Conservation (phyloP, 495 filamentous ascomycete genomes). For the Rhypophila decipiens region DNA sequence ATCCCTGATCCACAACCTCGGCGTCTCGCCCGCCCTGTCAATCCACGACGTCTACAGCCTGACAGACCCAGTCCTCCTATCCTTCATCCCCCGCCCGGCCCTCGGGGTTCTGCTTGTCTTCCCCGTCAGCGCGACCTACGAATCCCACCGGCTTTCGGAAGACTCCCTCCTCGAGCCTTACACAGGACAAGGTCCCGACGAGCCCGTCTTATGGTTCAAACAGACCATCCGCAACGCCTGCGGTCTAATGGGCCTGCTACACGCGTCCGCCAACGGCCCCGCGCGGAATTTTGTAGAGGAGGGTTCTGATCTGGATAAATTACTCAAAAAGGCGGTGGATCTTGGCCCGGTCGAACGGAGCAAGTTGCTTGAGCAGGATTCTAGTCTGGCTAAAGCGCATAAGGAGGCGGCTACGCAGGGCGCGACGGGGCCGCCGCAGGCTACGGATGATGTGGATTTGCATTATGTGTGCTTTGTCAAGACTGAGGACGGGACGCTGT, state of each 20-base stretch:
- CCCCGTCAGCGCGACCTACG: constrained; percentile 66
- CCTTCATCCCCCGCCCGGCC: constrained; percentile 76
- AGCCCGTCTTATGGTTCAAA: constrained; percentile 73
- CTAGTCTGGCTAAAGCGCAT: constrained; percentile 66
- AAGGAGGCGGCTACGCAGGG: constrained; percentile 62
- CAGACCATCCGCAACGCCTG: constrained; percentile 84
- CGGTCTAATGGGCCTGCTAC: constrained; percentile 73
- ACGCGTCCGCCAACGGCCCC: constrained; percentile 57
- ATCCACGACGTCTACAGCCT: constrained; percentile 84
- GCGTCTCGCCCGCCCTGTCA: constrained; percentile 56
- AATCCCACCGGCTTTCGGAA: constrained; percentile 57
- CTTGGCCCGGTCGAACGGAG: constrained; percentile 54
- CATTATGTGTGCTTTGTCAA: constrained; percentile 88
- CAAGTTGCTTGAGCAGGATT: constrained; percentile 64
- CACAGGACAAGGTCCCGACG: constrained; percentile 28
- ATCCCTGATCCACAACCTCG: constrained; percentile 65
- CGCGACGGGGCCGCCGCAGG: constrained; percentile 64
- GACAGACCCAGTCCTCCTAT: constrained; percentile 68
- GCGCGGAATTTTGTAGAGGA: constrained; percentile 37
- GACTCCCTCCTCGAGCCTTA: constrained; percentile 49
- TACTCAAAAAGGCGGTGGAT: constrained; percentile 42
- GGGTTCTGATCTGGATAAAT: constrained; percentile 31
- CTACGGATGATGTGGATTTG: constrained; percentile 61
- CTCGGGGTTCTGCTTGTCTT: constrained; percentile 81
- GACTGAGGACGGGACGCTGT: constrained; percentile 57